These are phyloP conservation scores for Tuber aestivum DNA, from an alignment of 495 filamentous ascomycete genomes.

Conservation along the genomic window DNA sequence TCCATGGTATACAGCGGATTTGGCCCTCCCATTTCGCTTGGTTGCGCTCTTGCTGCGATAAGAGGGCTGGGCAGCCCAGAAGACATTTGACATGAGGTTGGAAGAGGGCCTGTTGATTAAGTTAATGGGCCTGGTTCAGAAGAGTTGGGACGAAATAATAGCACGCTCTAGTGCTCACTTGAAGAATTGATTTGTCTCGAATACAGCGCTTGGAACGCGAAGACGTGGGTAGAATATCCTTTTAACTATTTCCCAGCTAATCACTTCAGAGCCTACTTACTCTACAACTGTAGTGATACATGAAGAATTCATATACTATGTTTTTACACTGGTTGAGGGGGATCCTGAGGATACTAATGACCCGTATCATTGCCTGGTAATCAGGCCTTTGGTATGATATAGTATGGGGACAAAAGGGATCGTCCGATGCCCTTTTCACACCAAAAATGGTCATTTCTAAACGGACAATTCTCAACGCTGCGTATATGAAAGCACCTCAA, in stretches of 20 bases:
- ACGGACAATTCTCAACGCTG: too few species aligned
- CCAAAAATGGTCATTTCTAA: too few species aligned
- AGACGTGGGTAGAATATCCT: constrained; percentile 58
- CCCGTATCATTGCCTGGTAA: constrained; percentile 93
- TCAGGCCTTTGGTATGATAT: constrained; percentile 81
- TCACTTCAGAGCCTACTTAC: constrained; percentile 26
- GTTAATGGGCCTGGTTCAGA: constrained; percentile 73
- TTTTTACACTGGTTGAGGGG: constrained; percentile 84
- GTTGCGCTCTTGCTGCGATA: constrained; percentile 83
- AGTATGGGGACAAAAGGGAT: too few species aligned
- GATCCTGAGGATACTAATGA: constrained; percentile 80
- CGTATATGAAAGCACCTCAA: too few species aligned
- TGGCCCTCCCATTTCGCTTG: constrained; percentile 63
- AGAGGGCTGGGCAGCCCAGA: constrained; percentile 74
- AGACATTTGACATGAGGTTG: constrained; percentile 78
- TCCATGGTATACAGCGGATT: constrained; percentile 58
- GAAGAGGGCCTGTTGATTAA: constrained; percentile 75
- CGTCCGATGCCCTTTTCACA: too few species aligned
- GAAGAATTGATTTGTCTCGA: constrained; percentile 86
- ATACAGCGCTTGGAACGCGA: constrained; percentile 74
- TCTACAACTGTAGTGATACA: constrained; percentile 56
- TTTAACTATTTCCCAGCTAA: constrained; percentile 5
- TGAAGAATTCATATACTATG: constrained; percentile 73
- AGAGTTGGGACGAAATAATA: constrained; percentile 56
- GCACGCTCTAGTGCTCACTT: constrained; percentile 68